Base-by-base conservation (phyloP, 495 filamentous ascomycete genomes). In the Penicillium antarcticum region DNA sequence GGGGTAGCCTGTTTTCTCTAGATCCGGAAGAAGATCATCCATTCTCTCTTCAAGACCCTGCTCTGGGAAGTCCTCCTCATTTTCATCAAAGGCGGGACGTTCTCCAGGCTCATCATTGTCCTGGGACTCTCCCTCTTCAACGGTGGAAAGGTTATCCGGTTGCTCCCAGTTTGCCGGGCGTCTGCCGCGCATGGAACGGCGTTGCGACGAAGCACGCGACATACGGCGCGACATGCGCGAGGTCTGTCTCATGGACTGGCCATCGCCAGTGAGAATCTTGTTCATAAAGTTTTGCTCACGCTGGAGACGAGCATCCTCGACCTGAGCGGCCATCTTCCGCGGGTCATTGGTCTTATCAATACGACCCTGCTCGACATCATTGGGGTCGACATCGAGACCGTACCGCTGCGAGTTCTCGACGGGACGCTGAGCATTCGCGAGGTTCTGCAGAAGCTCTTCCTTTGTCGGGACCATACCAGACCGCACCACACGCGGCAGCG, bases 401-500 rank as follows among this genome's bases (percentile, higher is more conserved):
- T 62, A 17, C 7, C 55, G 55, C 42, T 72, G 64, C n/a, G 72
- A 73, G 29, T 72, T 66, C 18, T 70, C 65, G 0, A 65, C 53
- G 3, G 70, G 67, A 1, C 61, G 48, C 52, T 67, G 64, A 0
- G 69, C 61, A 32, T 63, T 69, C 0, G 41, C 50, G 11, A 62
- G 60, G 24, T 48, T 58, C 21, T 72, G 39, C 13, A 71, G 48
- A 34, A 74, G 54, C 41, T 72, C 66, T 1, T 71, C 68, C 36
- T 67, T 71, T 7, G 64, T 73, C 4, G 69, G 69, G 16, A 73
- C 67, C 72, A 75, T 78, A 14, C 62, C 68, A 38, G 74, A 61
- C 19, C 77, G 66, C 44, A 78, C 68, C 12, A 75, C 69, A 50
- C 69, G 73, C 4, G 76, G 79, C 18, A 81, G 48, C 3, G 77